Evolutionary conservation across 441 rosid genomes (phyloP), one percentile per base, ranked within the genome.

Genomic region (Biscutella laevigata): DNA sequence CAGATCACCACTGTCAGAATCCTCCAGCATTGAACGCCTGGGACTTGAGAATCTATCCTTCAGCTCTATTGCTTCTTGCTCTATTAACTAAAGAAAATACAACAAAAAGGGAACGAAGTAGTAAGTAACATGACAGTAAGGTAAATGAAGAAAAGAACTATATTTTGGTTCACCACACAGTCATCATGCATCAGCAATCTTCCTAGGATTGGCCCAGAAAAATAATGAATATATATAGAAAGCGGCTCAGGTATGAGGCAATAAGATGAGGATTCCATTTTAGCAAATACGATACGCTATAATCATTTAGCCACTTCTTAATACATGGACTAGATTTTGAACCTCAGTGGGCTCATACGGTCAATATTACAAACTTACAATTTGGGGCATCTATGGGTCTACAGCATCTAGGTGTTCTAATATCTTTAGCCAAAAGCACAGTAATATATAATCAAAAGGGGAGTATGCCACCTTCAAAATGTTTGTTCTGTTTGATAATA

Each of bases 1-100:
- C 59, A 87, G 75, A 71, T 81, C 87, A 45, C 94, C 95, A 49
- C 81, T 64, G 63, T 88, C 94, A 43, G 88, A 79, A 36, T 88
- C 95, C 66, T 88, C 95, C 72, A 91, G 55, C 55, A 50, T 46
- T 30, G 98, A 91, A 55, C 88, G 89, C 59, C 98, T 81, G 58
- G 95, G 84, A 68, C 53, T 78, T 29, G 74, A 59, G 60, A 83
- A 91, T 70, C 69, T 85, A 74, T 72, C 77, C 76, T 88, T 91
- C 58, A 91, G 83, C 76, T 88, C 96, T 22, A 77, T 51, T 24
- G 77, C 87, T 71, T 91, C 98, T 74, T 80, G 84, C 62, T 88
- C 95, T 44, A 91, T 80, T 54, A 85, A 49, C 98, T 91, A 70
- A 20, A 34, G 24, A 66, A 36, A 26, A 34, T 6, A 27, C 22